These are phyloP conservation scores for Alternaria sp. DNA, from an alignment of 2,329 filamentous ascomycete species.

Conservation along the genomic window DNA sequence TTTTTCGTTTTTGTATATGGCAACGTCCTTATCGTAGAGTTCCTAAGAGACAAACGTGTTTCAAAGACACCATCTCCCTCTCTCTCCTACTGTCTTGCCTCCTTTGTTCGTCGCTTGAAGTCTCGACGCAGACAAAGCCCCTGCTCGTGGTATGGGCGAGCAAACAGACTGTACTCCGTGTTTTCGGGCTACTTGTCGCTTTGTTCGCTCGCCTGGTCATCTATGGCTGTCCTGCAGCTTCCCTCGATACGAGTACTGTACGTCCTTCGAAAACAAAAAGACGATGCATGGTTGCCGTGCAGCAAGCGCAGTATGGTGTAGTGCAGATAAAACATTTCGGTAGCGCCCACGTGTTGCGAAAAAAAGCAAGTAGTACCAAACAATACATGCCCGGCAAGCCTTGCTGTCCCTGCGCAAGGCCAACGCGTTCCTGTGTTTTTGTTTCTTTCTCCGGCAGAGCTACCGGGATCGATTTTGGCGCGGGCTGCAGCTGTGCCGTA, in stretches of 20 bases:
- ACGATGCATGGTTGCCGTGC: not conserved
- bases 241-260: not conserved
- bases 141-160: not conserved
- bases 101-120: not conserved
- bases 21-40: not conserved
- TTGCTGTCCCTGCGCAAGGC: not conserved
- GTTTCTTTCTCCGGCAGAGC: not conserved
- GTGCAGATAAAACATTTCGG: not conserved
- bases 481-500: not conserved
- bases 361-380: not conserved
- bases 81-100: not conserved
- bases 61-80: not conserved
- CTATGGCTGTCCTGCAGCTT: not conserved
- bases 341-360: not conserved
- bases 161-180: not conserved
- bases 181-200: not conserved
- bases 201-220: not conserved
- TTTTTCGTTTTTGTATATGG: not conserved
- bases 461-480: not conserved
- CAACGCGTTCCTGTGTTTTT: not conserved
- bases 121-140: not conserved
- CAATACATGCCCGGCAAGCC: not conserved
- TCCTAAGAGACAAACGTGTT: not conserved
- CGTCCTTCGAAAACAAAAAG: not conserved
- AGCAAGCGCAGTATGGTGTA: not conserved